Evolutionary conservation across 805 yeast species (phyloP).

Genomic region (Candida nitratophila): DNA sequence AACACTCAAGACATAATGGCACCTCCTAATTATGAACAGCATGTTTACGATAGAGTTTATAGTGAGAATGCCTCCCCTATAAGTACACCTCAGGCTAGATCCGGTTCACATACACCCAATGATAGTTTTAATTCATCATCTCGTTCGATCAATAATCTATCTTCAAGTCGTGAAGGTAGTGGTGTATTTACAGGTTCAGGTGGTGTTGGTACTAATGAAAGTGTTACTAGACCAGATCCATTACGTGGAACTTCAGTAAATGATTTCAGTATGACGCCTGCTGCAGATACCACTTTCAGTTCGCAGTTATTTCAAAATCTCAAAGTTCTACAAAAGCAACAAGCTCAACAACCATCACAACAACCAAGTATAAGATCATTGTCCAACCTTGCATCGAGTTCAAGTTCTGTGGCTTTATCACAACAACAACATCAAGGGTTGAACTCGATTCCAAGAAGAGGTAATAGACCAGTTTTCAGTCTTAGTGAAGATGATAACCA

Average conservation of each 20-base stretch:
- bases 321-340: constrained; percentile 41
- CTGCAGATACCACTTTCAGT: constrained; percentile 15
- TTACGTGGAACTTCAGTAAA: constrained; percentile 6
- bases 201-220: neutral
- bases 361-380: neutral
- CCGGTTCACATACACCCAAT: constrained; percentile 25
- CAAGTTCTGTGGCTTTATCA: neutral
- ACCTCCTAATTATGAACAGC: constrained; percentile 80
- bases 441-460: constrained; percentile 8
- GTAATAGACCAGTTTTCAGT: constrained; percentile 23
- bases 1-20: constrained; percentile 49
- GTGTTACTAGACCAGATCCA: neutral
- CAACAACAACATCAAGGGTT: too few species aligned
- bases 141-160: too few species aligned
- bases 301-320: constrained; percentile 42
- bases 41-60: constrained; percentile 77
- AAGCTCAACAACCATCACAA: constrained; percentile 10
- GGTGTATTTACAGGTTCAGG: neutral
- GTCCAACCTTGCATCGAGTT: neutral
- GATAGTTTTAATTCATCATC: neutral
- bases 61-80: constrained; percentile 47
- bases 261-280: constrained; percentile 19
- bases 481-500: constrained; percentile 15
- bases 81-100: constrained; percentile 34
- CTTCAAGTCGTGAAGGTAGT: neutral